phyloP scores from a whole-genome alignment of 208 protist genomes.

The Paratrypanosoma confusum region DNA sequence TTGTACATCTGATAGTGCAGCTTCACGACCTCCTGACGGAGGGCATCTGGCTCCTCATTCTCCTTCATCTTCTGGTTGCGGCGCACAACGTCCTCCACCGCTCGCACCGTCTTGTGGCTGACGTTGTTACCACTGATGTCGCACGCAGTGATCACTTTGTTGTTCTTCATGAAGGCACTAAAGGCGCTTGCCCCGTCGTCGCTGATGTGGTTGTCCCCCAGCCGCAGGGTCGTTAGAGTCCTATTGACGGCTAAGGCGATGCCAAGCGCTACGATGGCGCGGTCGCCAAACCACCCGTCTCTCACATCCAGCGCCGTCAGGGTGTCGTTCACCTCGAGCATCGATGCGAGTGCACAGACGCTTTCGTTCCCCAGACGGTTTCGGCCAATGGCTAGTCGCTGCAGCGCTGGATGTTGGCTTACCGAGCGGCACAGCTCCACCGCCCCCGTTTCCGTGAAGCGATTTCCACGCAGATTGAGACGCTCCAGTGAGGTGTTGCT shows the following conservation, averaged over 20 bases:
- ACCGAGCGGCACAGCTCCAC: slow-evolving; percentile 52
- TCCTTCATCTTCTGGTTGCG: slow-evolving; percentile 35
- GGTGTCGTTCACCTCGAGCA: slow-evolving; percentile 32
- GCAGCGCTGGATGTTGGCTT: slow-evolving; percentile 36
- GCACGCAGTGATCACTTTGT: slow-evolving; percentile 35
- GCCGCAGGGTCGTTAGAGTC: slow-evolving; percentile 42
- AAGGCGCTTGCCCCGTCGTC: slow-evolving; percentile 56
- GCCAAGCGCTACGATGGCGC: slow-evolving; percentile 72
- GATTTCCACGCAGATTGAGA: slow-evolving; percentile 51
- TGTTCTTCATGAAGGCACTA: slow-evolving; percentile 62
- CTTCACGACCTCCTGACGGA: slow-evolving; percentile 64
- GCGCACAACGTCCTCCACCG: slow-evolving; percentile 31
- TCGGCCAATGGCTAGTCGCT: slow-evolving; percentile 41
- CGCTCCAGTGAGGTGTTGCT: slow-evolving; percentile 39
- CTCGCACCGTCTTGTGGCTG: slow-evolving; percentile 44
- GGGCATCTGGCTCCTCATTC: slow-evolving; percentile 49
- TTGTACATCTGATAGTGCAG: slow-evolving; percentile 87
- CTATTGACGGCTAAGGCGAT: slow-evolving; percentile 63
- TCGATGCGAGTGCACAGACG: slow-evolving; percentile 54
- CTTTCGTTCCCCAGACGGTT: slow-evolving; percentile 74
- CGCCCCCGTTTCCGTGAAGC: slow-evolving; percentile 34
- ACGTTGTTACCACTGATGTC: slow-evolving; percentile 56
- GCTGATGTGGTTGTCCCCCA: slow-evolving; percentile 78
- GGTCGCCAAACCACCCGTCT: slow-evolving; percentile 61
- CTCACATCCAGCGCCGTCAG: slow-evolving; percentile 59